phyloP scores from a whole-genome alignment of 2,329 filamentous ascomycete species.

The Tolypocladium amazonense region DNA sequence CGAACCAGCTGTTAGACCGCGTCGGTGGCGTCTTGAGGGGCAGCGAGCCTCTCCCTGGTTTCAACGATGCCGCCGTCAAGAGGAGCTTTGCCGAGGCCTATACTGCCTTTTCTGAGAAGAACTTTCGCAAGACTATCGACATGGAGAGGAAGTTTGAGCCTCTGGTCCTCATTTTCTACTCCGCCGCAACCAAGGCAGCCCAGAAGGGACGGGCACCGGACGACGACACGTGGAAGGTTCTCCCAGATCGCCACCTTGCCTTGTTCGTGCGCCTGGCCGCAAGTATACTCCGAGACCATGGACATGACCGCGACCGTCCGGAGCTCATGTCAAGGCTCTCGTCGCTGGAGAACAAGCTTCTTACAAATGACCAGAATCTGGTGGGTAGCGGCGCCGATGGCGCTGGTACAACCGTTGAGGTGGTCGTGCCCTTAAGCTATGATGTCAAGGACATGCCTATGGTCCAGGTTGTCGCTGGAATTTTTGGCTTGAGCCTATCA shows the following conservation, averaged over 20 bases:
- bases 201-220: constrained; percentile 64
- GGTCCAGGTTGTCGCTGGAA: constrained; percentile 74
- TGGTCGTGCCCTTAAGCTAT: constrained; percentile 72
- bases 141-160: constrained; percentile 91
- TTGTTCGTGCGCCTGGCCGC: constrained; percentile 84
- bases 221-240: constrained; percentile 81
- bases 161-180: constrained; percentile 91
- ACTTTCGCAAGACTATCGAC: constrained; percentile 83
- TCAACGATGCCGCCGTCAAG: constrained; percentile 82
- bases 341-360: constrained; percentile 82
- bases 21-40: constrained; percentile 73
- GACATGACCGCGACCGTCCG: constrained; percentile 74
- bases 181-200: constrained; percentile 76
- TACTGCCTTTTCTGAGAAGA: constrained; percentile 81
- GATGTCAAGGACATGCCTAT: constrained; percentile 96
- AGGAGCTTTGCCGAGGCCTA: constrained; percentile 91
- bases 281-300: constrained; percentile 69
- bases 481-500: constrained; percentile 71
- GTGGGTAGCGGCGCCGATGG: constrained; percentile 21
- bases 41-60: constrained; percentile 76
- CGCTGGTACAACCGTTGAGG: constrained; percentile 54
- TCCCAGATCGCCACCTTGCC: constrained; percentile 90
- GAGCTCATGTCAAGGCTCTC: constrained; percentile 72
- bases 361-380: constrained; percentile 89
- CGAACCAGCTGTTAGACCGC: constrained; percentile 50